Conservation (phyloP, 208 protist genomes). For the Crithidia fasciculata region DNA sequence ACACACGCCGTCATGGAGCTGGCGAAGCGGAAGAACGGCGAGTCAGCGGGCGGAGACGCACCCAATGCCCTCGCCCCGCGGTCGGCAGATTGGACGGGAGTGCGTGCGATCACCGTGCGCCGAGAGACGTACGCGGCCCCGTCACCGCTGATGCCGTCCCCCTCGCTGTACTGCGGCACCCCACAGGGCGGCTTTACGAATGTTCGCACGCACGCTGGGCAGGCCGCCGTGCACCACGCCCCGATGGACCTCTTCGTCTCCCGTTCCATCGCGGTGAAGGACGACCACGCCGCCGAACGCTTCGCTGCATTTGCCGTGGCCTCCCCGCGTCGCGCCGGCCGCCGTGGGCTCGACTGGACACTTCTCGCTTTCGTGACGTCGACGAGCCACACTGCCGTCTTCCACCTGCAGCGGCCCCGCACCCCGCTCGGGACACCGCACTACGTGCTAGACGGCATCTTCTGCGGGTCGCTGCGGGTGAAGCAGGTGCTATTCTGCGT, state of each 20-base stretch:
- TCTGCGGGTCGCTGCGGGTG: conserved; percentile 21
- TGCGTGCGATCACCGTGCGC: conserved; percentile 27
- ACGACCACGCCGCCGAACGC: conserved; percentile 8
- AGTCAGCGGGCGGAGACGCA: neutral
- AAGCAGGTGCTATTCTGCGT: conserved; percentile 33
- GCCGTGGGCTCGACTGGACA: conserved; percentile 21
- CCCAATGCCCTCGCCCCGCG: neutral
- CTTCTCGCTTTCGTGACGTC: conserved; percentile 23
- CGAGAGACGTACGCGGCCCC: conserved; percentile 38
- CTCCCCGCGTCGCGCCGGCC: conserved; percentile 8
- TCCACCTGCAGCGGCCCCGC: conserved; percentile 22
- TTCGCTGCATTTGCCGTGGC: conserved; percentile 10
- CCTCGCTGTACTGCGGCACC: conserved; percentile 35
- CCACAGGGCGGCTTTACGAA: conserved; percentile 39
- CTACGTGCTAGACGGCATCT: conserved; percentile 30
- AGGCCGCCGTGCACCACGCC: conserved; percentile 24
- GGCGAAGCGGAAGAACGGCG: conserved; percentile 23
- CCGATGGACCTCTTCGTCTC: conserved; percentile 12
- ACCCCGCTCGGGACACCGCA: conserved; percentile 13
- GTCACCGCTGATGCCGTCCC: conserved; percentile 42
- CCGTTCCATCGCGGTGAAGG: conserved; percentile 14
- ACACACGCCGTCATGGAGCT: conserved; percentile 30
- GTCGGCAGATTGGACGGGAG: conserved; percentile 19
- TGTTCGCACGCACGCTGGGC: conserved; percentile 10
- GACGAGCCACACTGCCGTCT: conserved; percentile 22